Percentiles rank a stretch among this genome's conserved stretches.
phyloP scores from a whole-genome alignment of 129 eudicot genomes.

The Flaveria linearis region DNA sequence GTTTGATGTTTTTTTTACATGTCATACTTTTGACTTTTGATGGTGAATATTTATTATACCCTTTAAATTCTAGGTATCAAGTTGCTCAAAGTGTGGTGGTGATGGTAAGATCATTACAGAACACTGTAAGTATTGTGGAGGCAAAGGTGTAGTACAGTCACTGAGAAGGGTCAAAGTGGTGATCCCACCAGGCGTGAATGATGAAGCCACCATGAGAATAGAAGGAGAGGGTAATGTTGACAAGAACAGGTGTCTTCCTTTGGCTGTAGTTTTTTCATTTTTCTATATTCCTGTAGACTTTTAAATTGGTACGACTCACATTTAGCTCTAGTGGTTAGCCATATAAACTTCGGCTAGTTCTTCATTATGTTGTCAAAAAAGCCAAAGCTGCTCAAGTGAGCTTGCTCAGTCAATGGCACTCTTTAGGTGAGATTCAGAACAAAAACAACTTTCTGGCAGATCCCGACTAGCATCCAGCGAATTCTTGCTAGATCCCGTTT shows the following conservation, averaged over 20 bases:
- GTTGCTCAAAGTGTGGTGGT: slow-evolving; percentile 80
- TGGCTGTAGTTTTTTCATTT: neutral
- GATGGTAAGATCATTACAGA: slow-evolving; percentile 72
- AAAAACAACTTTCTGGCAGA: too few species aligned
- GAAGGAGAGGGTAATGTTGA: slow-evolving; percentile 82
- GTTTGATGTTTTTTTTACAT: neutral
- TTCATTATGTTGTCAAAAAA: too few species aligned
- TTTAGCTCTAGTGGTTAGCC: neutral
- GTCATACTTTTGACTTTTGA: slow-evolving; percentile 7
- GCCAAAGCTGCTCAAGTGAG: too few species aligned
- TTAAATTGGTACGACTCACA: slow-evolving; percentile 2
- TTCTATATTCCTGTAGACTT: slow-evolving; percentile 1
- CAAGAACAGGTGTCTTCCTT: slow-evolving; percentile 48
- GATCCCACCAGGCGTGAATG: slow-evolving; percentile 78
- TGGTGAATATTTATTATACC: neutral
- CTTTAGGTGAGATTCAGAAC: too few species aligned
- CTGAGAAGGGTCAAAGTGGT: slow-evolving; percentile 54
- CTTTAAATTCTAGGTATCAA: slow-evolving; percentile 53
- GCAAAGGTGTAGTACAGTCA: slow-evolving; percentile 57
- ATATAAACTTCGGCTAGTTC: neutral
- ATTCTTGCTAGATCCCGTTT: too few species aligned
- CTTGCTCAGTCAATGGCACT: too few species aligned
- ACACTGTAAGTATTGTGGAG: slow-evolving; percentile 61
- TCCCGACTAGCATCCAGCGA: too few species aligned
- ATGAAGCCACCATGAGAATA: slow-evolving; percentile 71